Conservation (phyloP, 164 flowering plant species). For the Stephania yunnanensis region DNA sequence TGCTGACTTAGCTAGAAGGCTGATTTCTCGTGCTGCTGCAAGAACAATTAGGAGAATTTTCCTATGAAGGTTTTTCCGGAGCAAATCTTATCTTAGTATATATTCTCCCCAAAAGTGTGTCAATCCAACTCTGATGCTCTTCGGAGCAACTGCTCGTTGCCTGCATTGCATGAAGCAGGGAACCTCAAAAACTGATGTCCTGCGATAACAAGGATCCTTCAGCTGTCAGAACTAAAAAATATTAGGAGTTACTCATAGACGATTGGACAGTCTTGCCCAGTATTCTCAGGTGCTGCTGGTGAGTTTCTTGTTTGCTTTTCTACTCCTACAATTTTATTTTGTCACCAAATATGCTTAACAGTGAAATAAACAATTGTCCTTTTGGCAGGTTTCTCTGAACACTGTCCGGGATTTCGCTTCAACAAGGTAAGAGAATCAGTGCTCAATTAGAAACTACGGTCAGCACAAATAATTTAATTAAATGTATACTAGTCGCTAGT, state of each 20-base stretch:
- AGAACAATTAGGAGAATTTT: conserved; percentile 60
- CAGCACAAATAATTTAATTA: not conserved
- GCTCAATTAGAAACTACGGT: not conserved
- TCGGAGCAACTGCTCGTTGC: not conserved
- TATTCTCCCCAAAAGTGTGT: not conserved
- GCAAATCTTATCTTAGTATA: not conserved
- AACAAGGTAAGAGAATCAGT: not conserved
- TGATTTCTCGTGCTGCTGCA: conserved; percentile 69
- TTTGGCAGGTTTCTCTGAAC: conserved; percentile 2
- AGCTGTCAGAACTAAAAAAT: not conserved
- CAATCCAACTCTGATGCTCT: not conserved
- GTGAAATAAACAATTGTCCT: not conserved
- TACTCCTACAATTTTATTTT: not conserved
- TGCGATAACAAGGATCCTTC: not conserved
- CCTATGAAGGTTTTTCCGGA: conserved; percentile 16
- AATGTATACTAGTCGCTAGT: not conserved
- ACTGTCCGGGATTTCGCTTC: not conserved
- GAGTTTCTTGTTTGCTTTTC: not conserved
- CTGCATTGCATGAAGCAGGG: not conserved
- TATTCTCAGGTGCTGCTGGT: not conserved
- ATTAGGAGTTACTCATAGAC: not conserved
- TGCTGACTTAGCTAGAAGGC: conserved; percentile 56
- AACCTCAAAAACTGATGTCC: not conserved
- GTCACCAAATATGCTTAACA: not conserved
- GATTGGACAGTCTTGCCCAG: not conserved